These are phyloP conservation scores for Dactylellina cionopaga DNA, from an alignment of 2,329 filamentous ascomycete genomes.

Conservation along the genomic window DNA sequence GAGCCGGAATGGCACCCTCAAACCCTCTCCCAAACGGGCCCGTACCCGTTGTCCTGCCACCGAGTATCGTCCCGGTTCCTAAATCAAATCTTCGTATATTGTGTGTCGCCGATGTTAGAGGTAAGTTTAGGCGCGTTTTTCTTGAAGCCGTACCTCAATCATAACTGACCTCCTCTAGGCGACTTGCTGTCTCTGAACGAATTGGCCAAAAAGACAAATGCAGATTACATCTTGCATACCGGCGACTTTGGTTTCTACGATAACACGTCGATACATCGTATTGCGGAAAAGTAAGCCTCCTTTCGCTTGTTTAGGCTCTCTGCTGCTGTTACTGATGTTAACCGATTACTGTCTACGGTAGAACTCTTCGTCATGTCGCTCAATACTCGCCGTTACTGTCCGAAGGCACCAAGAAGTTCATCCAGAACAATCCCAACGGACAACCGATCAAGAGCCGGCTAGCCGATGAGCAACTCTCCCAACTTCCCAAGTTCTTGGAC, in stretches of 20 bases:
- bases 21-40: conserved; percentile 43
- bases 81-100: conserved; percentile 70
- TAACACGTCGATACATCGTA: conserved; percentile 91
- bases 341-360: conserved; percentile 60
- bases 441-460: conserved; percentile 67
- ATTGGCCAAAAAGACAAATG: conserved; percentile 90
- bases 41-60: conserved; percentile 48
- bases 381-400: conserved; percentile 96
- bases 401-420: conserved; percentile 76
- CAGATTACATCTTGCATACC: conserved; percentile 97
- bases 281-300: conserved; percentile 88
- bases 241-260: conserved; percentile 99
- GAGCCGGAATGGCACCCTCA: conserved; percentile 31
- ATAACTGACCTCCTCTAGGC: conserved; percentile 67
- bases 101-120: conserved; percentile 77
- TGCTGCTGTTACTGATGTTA: conserved; percentile 39
- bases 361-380: conserved; percentile 96
- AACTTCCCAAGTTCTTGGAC: conserved; percentile 86
- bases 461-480: conserved; percentile 78
- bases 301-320: conserved; percentile 28
- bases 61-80: conserved; percentile 33
- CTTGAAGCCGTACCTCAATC: conserved; percentile 20
- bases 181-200: conserved; percentile 96
- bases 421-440: conserved; percentile 65
- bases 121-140: conserved; percentile 62